Evolutionary conservation across 306 rosid species (phyloP).

Genomic region (Oemleria cerasiformis): DNA sequence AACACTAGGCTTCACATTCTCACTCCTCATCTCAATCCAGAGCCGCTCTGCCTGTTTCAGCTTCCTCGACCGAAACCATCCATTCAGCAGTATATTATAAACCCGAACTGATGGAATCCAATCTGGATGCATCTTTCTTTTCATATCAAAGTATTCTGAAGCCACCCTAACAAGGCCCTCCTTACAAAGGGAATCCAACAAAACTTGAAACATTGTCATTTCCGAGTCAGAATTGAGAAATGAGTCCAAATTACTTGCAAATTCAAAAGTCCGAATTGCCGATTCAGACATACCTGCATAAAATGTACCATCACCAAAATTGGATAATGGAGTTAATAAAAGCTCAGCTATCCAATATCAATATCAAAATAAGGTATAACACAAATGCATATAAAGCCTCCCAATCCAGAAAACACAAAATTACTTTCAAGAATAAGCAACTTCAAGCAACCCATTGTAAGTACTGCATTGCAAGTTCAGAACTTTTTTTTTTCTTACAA

Average conservation of each 20-base stretch:
- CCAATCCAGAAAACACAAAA: background rate
- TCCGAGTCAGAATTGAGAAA: conserved; percentile 44
- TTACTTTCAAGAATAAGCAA: background rate
- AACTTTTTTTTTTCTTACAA: background rate
- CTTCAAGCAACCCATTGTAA: background rate
- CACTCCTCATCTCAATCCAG: conserved; percentile 77
- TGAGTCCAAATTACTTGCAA: conserved; percentile 40
- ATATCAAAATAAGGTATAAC: background rate
- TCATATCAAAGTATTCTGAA: conserved; percentile 36
- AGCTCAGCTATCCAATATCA: background rate
- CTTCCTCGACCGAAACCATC: conserved; percentile 82
- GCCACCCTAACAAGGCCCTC: conserved; percentile 62
- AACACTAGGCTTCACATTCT: conserved; percentile 63
- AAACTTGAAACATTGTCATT: conserved; percentile 61
- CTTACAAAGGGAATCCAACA: conserved; percentile 87
- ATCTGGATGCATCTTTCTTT: conserved; percentile 22
- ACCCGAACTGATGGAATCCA: conserved; percentile 59
- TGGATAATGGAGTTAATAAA: background rate
- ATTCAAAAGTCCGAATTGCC: conserved; percentile 73
- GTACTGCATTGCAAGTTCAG: background rate
- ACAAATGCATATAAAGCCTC: background rate
- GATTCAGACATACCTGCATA: conserved; percentile 44
- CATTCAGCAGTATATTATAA: conserved; percentile 65
- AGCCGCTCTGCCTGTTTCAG: conserved; percentile 75
- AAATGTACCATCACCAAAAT: conserved; percentile 9